phyloP scores from a whole-genome alignment of 306 rosid genomes.

The Lupinus albus region DNA sequence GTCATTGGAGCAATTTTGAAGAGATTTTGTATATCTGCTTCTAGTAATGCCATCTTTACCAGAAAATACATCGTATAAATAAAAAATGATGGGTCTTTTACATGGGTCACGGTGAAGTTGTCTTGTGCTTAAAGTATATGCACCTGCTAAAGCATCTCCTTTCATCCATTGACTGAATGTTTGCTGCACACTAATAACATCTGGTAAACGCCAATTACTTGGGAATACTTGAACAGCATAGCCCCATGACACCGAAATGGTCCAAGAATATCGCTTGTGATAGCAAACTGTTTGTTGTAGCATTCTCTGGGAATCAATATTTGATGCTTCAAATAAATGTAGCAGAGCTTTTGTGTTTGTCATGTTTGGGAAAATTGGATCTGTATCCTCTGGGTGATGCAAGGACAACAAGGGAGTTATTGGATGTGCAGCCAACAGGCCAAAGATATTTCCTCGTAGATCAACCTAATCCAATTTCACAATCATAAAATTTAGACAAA shows the following conservation, averaged over 20 bases:
- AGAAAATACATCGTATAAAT: slow-evolving; percentile 48
- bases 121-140: slow-evolving; percentile 53
- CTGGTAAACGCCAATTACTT: slow-evolving; percentile 54
- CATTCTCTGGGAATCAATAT: slow-evolving; percentile 64
- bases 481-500: slow-evolving; percentile 30
- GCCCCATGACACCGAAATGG: slow-evolving; percentile 86
- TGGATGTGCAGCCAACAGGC: slow-evolving; percentile 81
- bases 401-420: slow-evolving; percentile 68
- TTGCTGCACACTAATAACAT: slow-evolving; percentile 48
- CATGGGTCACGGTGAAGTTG: slow-evolving; percentile 55
- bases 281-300: slow-evolving; percentile 83
- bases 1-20: slow-evolving; percentile 56
- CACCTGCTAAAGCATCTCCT: slow-evolving; percentile 28
- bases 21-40: slow-evolving; percentile 54
- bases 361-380: slow-evolving; percentile 77
- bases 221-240: slow-evolving; percentile 73
- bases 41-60: slow-evolving; percentile 41
- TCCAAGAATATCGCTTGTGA: slow-evolving; percentile 63
- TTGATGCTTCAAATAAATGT: slow-evolving; percentile 60
- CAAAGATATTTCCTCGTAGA: slow-evolving; percentile 64
- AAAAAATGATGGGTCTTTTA: slow-evolving; percentile 65
- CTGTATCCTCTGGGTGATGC: slow-evolving; percentile 58
- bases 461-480: slow-evolving; percentile 59
- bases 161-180: slow-evolving; percentile 68
- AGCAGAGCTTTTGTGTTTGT: slow-evolving; percentile 52